A percentile compares a stretch with the other conserved stretches of the same genome.
Conservation (phyloP, 108 stramenopile species). For the Cylindrotheca fusiformis region DNA sequence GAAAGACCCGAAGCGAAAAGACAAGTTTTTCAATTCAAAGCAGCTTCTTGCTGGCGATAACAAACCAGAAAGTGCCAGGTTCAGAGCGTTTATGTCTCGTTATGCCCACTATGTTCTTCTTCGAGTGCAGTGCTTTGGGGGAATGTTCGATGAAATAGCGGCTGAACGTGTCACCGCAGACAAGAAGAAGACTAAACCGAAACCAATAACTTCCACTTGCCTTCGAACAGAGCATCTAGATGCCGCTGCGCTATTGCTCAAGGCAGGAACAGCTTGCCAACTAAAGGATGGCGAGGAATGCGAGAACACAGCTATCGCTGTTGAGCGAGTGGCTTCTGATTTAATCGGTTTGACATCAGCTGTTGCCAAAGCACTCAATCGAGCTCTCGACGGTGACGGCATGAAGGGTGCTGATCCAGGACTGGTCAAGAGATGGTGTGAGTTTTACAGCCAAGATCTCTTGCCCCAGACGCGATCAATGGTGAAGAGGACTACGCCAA, state of each 20-base stretch:
- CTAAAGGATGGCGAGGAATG: slow-evolving; percentile 84
- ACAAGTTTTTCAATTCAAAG: slow-evolving; percentile 85
- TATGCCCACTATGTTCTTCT: slow-evolving; percentile 90
- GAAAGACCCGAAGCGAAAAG: slow-evolving; percentile 83
- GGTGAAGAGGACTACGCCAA: slow-evolving; percentile 78
- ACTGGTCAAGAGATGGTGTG: slow-evolving; percentile 78
- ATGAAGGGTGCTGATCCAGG: slow-evolving; percentile 49
- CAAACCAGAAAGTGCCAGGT: slow-evolving; percentile 60
- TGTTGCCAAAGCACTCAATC: slow-evolving; percentile 70
- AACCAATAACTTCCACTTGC: slow-evolving; percentile 60
- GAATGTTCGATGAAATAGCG: slow-evolving; percentile 81
- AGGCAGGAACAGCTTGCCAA: slow-evolving; percentile 80
- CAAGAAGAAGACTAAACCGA: slow-evolving; percentile 46
- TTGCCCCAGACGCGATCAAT: slow-evolving; percentile 77
- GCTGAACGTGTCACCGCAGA: slow-evolving; percentile 9
- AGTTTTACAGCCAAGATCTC: slow-evolving; percentile 80
- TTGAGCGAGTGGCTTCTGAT: slow-evolving; percentile 85
- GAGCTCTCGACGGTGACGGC: slow-evolving; percentile 58
- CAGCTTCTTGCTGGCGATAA: slow-evolving; percentile 67
- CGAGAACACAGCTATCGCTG: slow-evolving; percentile 86
- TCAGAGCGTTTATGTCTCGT: slow-evolving; percentile 76
- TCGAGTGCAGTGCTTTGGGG: slow-evolving; percentile 87
- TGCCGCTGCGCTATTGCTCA: slow-evolving; percentile 76
- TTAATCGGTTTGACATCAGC: slow-evolving; percentile 76
- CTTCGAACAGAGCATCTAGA: slow-evolving; percentile 79